Conservation (phyloP, 2,329 filamentous ascomycete genomes). For the Colletotrichum aenigma region DNA sequence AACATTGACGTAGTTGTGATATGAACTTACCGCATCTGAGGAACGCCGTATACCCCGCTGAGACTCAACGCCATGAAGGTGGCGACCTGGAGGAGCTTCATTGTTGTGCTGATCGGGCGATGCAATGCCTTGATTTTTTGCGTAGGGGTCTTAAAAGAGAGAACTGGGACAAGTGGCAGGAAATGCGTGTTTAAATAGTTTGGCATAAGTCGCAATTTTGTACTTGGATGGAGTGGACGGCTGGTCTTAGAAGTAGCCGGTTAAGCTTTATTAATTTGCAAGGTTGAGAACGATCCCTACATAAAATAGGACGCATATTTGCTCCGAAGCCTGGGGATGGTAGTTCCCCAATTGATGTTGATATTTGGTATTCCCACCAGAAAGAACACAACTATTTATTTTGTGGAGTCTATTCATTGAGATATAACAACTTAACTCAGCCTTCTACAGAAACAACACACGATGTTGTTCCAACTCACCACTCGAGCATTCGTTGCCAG, state of each 20-base stretch:
- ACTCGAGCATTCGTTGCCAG: background rate
- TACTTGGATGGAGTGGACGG: background rate
- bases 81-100: background rate
- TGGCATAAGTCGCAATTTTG: background rate
- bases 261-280: background rate
- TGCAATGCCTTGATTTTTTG: background rate
- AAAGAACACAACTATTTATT: background rate
- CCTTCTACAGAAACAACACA: background rate
- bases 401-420: background rate
- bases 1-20: background rate
- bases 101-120: background rate
- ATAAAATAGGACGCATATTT: background rate
- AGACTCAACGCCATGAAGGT: background rate
- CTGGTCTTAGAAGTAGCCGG: background rate
- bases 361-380: background rate
- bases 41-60: background rate
- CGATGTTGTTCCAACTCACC: background rate
- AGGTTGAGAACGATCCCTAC: background rate
- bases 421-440: too few relatives aligned
- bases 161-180: background rate
- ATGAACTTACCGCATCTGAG: background rate
- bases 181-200: background rate
- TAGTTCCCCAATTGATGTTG: fast-evolving
- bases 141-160: fast-evolving
- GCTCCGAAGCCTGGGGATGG: background rate